phyloP scores from a whole-genome alignment of 1,284 basidiomycete genomes.

The Schizopora paradoxa region DNA sequence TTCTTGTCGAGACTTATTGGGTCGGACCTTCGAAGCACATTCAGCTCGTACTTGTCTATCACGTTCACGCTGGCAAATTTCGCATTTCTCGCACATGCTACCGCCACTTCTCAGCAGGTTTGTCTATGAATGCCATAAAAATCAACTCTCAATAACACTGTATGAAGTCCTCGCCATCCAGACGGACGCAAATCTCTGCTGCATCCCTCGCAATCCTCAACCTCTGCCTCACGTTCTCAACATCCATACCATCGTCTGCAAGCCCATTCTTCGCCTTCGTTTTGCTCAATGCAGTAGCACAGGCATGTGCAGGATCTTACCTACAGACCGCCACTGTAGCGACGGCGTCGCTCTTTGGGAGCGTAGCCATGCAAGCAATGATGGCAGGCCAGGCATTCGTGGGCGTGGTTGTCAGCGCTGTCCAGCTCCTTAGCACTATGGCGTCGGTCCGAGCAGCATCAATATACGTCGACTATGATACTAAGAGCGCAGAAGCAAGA shows the following conservation, averaged over 20 bases:
- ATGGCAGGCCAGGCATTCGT: constrained; percentile 76
- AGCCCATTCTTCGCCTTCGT: constrained; percentile 59
- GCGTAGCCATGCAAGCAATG: constrained; percentile 58
- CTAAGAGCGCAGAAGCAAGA: constrained; percentile 46
- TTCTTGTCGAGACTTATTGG: constrained; percentile 59
- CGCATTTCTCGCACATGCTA: constrained; percentile 65
- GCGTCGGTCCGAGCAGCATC: constrained; percentile 40
- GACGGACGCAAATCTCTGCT: constrained; percentile 42
- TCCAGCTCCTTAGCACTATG: constrained; percentile 63
- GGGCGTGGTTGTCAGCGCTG: constrained; percentile 64
- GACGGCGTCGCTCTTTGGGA: constrained; percentile 68
- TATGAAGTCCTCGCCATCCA: constrained; percentile 46
- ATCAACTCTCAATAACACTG: constrained; percentile 13
- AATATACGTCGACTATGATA: constrained; percentile 21
- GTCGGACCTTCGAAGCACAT: constrained; percentile 51
- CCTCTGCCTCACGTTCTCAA: constrained; percentile 48
- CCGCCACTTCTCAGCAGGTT: constrained; percentile 60
- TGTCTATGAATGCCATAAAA: constrained; percentile 22
- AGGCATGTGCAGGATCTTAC: constrained; percentile 59
- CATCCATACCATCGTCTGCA: constrained; percentile 48
- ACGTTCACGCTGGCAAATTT: constrained; percentile 62
- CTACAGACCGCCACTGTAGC: constrained; percentile 66
- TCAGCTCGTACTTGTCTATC: constrained; percentile 65
- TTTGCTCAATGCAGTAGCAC: constrained; percentile 48
- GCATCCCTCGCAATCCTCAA: constrained; percentile 44